phyloP scores from a whole-genome alignment of 352 stramenopile genomes.

The Thalassiosira hispida region DNA sequence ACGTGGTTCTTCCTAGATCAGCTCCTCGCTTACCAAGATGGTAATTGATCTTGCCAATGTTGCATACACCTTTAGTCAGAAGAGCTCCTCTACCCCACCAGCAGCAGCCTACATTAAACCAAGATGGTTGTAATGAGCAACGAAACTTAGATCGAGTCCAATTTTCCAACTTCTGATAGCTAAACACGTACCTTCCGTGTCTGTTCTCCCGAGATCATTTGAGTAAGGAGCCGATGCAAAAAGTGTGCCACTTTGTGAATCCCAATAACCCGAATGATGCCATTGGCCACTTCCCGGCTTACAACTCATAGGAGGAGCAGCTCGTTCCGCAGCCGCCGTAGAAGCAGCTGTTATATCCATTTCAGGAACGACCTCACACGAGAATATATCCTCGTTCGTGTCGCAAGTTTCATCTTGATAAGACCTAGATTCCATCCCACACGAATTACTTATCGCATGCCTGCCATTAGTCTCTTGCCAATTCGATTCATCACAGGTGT shows the following conservation, averaged over 20 bases:
- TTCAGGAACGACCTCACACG: constrained; percentile 35
- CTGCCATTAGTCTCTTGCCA: constrained; percentile 11
- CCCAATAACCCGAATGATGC: constrained; percentile 39
- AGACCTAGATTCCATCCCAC: constrained; percentile 45
- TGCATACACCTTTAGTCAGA: constrained; percentile 18
- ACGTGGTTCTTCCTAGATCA: not conserved
- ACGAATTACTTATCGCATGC: constrained; percentile 41
- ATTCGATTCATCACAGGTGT: constrained; percentile 28
- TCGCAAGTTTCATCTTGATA: constrained; percentile 57
- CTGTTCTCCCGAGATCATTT: constrained; percentile 32
- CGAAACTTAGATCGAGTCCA: too few relatives aligned
- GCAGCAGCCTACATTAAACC: constrained; percentile 12
- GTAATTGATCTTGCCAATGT: constrained; percentile 38
- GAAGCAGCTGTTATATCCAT: constrained; percentile 44
- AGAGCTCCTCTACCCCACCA: constrained; percentile 26
- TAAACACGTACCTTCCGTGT: constrained; percentile 21
- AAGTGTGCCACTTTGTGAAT: constrained; percentile 8
- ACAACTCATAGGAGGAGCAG: constrained; percentile 36
- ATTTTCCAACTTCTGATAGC: too few relatives aligned
- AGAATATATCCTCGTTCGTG: constrained; percentile 25
- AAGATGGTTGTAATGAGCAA: too few relatives aligned
- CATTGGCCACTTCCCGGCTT: constrained; percentile 12
- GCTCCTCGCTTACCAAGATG: constrained; percentile 24
- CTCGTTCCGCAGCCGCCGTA: constrained; percentile 12
- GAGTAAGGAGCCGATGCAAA: constrained; percentile 7